phyloP scores from a whole-genome alignment of 192 early-diverging fungal genomes.

The Podila minutissima region DNA sequence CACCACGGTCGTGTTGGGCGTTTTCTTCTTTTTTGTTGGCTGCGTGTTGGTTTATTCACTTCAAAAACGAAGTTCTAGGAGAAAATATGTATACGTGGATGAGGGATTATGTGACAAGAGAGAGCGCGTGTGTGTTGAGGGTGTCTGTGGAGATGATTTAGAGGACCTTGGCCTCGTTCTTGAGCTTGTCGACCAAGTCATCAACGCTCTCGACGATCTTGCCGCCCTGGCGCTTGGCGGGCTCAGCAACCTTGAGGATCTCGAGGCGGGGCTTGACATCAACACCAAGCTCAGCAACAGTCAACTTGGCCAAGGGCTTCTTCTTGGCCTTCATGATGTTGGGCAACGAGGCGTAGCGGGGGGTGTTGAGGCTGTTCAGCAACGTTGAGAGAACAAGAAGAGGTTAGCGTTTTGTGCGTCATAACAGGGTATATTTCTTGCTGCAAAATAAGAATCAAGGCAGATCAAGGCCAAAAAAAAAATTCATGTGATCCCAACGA shows the following conservation, averaged over 20 bases:
- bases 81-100: too few species aligned
- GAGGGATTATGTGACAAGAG: neutral
- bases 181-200: slow-evolving; percentile 91
- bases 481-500: slow-evolving; percentile 2
- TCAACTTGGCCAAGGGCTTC: slow-evolving; percentile 88
- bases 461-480: slow-evolving; percentile 11
- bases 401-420: neutral
- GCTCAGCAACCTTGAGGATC: slow-evolving; percentile 92
- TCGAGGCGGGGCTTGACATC: slow-evolving; percentile 86
- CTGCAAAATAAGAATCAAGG: slow-evolving; percentile 1
- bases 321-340: slow-evolving; percentile 99
- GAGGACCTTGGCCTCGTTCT: slow-evolving; percentile 58
- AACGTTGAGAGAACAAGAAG: slow-evolving; percentile 13
- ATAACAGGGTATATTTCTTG: neutral
- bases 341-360: slow-evolving; percentile 94
- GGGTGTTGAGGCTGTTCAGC: slow-evolving; percentile 83
- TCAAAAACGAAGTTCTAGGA: too few species aligned
- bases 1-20: too few species aligned
- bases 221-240: slow-evolving; percentile 92
- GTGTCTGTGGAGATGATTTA: slow-evolving; percentile 13
- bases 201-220: slow-evolving; percentile 93
- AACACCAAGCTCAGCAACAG: slow-evolving; percentile 82
- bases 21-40: too few species aligned
- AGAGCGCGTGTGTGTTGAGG: neutral
- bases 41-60: too few species aligned